Conservation (phyloP, 768 basidiomycete species). For the Porpolomopsis calyptriformis region DNA sequence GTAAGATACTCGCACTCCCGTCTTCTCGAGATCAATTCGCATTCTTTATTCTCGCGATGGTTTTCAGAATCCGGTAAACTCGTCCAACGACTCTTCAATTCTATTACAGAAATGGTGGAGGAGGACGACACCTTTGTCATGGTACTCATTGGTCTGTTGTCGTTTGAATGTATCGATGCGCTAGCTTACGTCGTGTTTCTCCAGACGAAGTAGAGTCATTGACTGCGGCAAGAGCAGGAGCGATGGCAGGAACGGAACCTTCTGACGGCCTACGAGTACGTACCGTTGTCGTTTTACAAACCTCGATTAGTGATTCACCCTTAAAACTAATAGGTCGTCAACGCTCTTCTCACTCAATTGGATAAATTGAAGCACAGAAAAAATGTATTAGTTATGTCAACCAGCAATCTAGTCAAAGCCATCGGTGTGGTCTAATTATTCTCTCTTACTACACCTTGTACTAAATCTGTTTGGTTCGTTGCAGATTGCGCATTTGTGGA, state of each 20-base stretch:
- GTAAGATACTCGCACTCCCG: conserved; percentile 76
- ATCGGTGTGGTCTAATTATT: conserved; percentile 52
- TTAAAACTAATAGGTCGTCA: conserved; percentile 72
- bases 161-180: neutral
- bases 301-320: no score
- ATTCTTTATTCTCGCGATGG: conserved; percentile 97
- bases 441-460: neutral
- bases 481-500: conserved; percentile 92
- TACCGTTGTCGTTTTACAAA: conserved; percentile 1
- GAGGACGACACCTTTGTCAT: conserved; percentile 88
- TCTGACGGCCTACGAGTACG: conserved; percentile 83
- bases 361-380: conserved; percentile 90
- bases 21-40: conserved; percentile 94
- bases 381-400: conserved; percentile 94
- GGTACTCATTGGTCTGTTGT: conserved; percentile 71
- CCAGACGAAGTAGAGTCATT: conserved; percentile 93
- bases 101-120: conserved; percentile 83
- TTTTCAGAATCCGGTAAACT: conserved; percentile 99
- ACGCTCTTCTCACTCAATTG: conserved; percentile 91
- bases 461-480: neutral
- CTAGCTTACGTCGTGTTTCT: conserved; percentile 3
- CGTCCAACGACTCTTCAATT: conserved; percentile 84
- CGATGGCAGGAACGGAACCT: conserved; percentile 92
- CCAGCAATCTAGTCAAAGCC: conserved; percentile 88
- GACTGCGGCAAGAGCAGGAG: conserved; percentile 88